Evolutionary conservation across 129 eudicot species (phyloP).

Genomic region (Pulicaria dysenterica): DNA sequence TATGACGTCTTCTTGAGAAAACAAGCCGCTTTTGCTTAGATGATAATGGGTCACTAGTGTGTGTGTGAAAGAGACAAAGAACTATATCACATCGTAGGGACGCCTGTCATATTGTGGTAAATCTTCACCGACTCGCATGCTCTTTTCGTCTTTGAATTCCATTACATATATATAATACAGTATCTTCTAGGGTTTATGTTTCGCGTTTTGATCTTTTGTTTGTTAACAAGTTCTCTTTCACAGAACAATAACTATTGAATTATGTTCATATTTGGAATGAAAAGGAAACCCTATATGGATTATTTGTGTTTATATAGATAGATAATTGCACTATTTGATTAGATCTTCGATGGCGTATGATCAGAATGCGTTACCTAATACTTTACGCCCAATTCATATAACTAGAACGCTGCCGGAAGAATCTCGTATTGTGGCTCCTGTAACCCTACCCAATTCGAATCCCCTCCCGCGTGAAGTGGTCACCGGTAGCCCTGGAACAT

Average conservation of each 20-base stretch:
- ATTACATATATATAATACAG: background rate
- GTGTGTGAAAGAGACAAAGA: slow-evolving; percentile 6
- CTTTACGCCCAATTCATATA: slow-evolving; percentile 68
- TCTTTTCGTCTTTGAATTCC: background rate
- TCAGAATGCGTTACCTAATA: slow-evolving; percentile 66
- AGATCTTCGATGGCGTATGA: slow-evolving; percentile 76
- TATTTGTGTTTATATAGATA: background rate
- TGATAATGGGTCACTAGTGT: slow-evolving; percentile 17
- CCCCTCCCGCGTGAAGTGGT: slow-evolving; percentile 44
- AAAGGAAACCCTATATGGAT: background rate
- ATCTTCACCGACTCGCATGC: slow-evolving; percentile 35
- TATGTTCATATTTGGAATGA: background rate
- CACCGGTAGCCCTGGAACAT: slow-evolving; percentile 45
- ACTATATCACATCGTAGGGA: slow-evolving; percentile 15
- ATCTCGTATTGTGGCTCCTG: slow-evolving; percentile 46
- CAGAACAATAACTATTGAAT: too few species aligned
- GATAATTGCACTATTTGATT: slow-evolving; percentile 22
- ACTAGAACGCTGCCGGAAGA: slow-evolving; percentile 57
- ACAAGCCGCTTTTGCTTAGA: slow-evolving; percentile 17
- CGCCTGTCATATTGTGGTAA: slow-evolving; percentile 37
- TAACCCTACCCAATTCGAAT: slow-evolving; percentile 35
- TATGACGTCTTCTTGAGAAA: slow-evolving; percentile 28
- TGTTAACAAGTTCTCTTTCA: too few species aligned
- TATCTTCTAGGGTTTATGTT: slow-evolving; percentile 33
- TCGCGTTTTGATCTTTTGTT: background rate